phyloP scores from a whole-genome alignment of 345 rosid species.

The Balakata baccata region DNA sequence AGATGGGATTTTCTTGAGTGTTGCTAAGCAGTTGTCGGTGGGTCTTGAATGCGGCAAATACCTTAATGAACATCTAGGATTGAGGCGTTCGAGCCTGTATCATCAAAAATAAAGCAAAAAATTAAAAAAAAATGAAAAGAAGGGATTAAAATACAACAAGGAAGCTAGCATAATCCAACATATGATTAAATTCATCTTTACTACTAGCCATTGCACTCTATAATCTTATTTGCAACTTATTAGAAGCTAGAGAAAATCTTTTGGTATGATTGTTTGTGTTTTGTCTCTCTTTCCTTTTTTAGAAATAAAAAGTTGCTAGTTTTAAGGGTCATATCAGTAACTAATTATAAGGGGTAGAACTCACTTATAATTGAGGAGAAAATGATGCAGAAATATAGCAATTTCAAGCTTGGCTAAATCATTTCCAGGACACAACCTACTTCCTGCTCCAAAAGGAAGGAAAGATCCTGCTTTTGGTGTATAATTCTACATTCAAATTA shows the following conservation, averaged over 20 bases:
- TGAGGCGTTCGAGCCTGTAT: conserved; percentile 39
- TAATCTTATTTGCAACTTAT: too few species aligned
- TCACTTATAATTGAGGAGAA: conserved; percentile 63
- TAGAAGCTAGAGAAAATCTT: too few species aligned
- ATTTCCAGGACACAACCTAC: conserved; percentile 81
- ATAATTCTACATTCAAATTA: conserved; percentile 33
- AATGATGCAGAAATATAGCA: conserved; percentile 71
- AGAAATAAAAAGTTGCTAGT: too few species aligned
- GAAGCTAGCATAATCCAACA: neutral
- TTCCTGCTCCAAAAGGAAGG: conserved; percentile 87
- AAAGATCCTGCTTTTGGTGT: conserved; percentile 61
- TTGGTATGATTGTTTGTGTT: too few species aligned
- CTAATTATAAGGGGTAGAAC: too few species aligned
- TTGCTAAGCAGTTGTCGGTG: conserved; percentile 56
- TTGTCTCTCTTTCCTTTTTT: too few species aligned
- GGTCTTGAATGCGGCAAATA: conserved; percentile 64
- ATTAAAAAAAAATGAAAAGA: too few species aligned
- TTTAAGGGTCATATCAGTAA: too few species aligned
- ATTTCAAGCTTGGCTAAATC: conserved; percentile 87
- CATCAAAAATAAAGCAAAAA: neutral
- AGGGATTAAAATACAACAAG: neutral
- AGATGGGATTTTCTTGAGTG: conserved; percentile 24
- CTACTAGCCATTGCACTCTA: too few species aligned
- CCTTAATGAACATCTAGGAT: conserved; percentile 33
- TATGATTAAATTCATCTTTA: too few species aligned